These are phyloP conservation scores for Aegle marmelos DNA, from an alignment of 345 rosid genomes.

Conservation along the genomic window DNA sequence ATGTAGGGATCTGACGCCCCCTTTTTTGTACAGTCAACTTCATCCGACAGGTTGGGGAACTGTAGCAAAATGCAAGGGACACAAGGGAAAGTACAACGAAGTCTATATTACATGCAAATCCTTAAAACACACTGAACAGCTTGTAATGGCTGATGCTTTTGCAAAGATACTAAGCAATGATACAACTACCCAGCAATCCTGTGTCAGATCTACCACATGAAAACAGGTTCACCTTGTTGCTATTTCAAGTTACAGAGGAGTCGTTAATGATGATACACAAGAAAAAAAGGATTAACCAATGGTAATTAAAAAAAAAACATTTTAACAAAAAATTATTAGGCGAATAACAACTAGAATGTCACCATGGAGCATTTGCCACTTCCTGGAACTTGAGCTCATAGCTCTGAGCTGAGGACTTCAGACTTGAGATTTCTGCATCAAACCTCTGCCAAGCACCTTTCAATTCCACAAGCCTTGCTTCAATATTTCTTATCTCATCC, in stretches of 20 bases:
- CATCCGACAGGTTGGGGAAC: background rate
- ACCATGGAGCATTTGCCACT: constrained; percentile 58
- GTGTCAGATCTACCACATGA: constrained; percentile 1
- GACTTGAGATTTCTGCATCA: constrained; percentile 33
- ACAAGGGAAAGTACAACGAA: no score
- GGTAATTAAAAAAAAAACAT: background rate
- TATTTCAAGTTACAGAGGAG: constrained; percentile 8
- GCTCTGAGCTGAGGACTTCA: constrained; percentile 45
- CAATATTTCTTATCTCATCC: constrained; percentile 45
- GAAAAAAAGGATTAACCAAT: background rate
- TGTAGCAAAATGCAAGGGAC: background rate
- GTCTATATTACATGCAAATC: constrained; percentile 9
- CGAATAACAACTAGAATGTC: constrained; percentile 11
- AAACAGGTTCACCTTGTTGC: background rate
- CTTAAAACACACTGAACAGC: background rate
- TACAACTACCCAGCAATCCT: constrained; percentile 9
- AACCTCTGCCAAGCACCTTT: constrained; percentile 36
- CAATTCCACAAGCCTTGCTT: constrained; percentile 48
- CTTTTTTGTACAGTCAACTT: background rate
- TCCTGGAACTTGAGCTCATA: constrained; percentile 47
- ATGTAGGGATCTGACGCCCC: background rate
- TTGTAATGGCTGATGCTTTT: background rate
- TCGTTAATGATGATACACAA: background rate
- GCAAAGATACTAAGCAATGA: background rate
- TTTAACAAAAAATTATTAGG: background rate